Evolutionary conservation across 306 rosid genomes (phyloP), one percentile per base, ranked within the genome.

Genomic region (Cucurbita ficifolia): DNA sequence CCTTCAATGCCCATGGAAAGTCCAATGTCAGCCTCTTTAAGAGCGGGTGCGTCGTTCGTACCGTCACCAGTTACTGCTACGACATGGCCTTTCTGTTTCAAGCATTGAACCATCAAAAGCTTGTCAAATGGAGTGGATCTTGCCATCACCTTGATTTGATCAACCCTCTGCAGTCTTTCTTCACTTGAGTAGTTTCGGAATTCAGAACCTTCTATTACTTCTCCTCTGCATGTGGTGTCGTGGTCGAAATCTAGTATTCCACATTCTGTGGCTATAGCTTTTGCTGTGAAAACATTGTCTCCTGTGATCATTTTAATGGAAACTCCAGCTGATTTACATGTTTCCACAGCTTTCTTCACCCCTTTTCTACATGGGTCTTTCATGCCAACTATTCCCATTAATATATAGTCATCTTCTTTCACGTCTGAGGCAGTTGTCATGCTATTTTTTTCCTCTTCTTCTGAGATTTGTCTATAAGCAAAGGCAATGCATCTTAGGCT

Each of bases 31-130:
- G 98, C 98, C 84, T 88, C 98, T 76, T 90, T 92, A 64, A 92
- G 53, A 3, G 98, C 96, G 13, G 96, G 96, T 2, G 95, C 98
- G 5, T 89, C 96, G 6, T 92, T 92, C 0, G 96, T 92, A 42
- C 97, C 97, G 46, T 92, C 97, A 79, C 96, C 97, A 0, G 95
- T 92, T 72, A 92, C 96, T 21, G 96, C 92, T 77, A 86, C 98
- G 42, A 92, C 98, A 22, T 92, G 95, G 43, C 95, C 92, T 74
- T 80, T 86, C 71, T 63, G 79, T 79, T 80, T 88, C 49, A 92
- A 75, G 79, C 95, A 89, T 45, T 89, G 87, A 18, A 92, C 96
- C 98, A 92, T 89, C 79, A 90, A 55, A 56, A 77, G 91, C 84
- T 92, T 92, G 88, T 92, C 96, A 11, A 88, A 57, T 6, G 98